Percentiles rank a stretch among this genome's conserved stretches.
Evolutionary conservation across 176 grass and related monocot genomes (phyloP).

Genomic region (Avena eriantha): DNA sequence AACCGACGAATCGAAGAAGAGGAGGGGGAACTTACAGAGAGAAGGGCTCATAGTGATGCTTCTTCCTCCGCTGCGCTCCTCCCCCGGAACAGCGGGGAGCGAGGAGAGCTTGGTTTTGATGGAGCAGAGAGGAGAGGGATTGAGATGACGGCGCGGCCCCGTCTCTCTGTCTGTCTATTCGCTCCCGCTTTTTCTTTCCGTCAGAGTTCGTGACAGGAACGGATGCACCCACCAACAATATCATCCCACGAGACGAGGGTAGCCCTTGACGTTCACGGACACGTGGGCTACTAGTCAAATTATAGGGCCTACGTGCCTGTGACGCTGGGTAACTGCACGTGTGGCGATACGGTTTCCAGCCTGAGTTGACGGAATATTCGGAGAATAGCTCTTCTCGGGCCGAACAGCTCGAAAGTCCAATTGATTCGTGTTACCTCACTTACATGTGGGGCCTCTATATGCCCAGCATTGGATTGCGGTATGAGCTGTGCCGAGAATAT

Average conservation of each 20-base stretch:
- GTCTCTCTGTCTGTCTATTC: not conserved
- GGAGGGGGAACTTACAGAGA: conserved; percentile 29
- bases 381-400: not conserved
- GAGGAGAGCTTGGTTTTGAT: conserved; percentile 18
- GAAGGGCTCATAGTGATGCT: conserved; percentile 42
- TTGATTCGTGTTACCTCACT: not conserved
- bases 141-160: conserved; percentile 1
- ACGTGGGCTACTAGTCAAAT: not conserved
- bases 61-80: not conserved
- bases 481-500: not conserved
- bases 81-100: not conserved
- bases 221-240: not conserved
- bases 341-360: not conserved
- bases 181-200: conserved; percentile 37
- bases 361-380: conserved; percentile 34
- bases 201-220: not conserved
- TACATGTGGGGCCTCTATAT: not conserved
- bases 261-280: not conserved
- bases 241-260: not conserved
- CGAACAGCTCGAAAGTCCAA: not conserved
- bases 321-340: not conserved
- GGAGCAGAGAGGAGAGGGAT: not conserved
- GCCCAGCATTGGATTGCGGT: not conserved
- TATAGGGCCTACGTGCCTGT: not conserved
- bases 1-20: not conserved